Percentiles rank a stretch among this genome's conserved stretches.
Evolutionary conservation across 768 basidiomycete species (phyloP).

Genomic region (Lactarius hatsudake): DNA sequence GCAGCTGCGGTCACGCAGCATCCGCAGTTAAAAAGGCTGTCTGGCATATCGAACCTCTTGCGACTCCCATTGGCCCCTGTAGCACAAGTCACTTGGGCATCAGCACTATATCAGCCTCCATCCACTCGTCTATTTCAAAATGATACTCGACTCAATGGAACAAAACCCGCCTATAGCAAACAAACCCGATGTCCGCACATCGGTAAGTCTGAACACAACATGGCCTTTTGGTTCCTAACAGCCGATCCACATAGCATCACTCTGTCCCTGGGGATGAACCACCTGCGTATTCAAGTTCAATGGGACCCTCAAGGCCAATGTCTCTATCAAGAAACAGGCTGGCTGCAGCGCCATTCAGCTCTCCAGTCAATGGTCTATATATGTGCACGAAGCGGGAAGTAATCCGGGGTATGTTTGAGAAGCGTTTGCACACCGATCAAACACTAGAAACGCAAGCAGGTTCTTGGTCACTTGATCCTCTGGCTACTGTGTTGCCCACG

Average conservation of each 20-base stretch:
- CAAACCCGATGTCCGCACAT: neutral
- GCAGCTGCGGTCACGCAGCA: neutral
- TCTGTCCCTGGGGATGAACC: neutral
- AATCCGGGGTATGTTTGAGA: conserved; percentile 20
- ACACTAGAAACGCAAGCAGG: conserved; percentile 11
- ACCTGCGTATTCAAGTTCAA: conserved; percentile 17
- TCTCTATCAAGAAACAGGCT: neutral
- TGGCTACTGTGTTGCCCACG: neutral
- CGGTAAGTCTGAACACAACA: neutral
- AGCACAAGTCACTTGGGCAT: neutral
- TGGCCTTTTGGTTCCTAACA: neutral
- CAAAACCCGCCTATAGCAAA: neutral
- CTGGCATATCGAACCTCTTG: neutral
- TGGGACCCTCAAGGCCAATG: neutral
- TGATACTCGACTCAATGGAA: conserved; percentile 1
- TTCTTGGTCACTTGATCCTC: conserved; percentile 23
- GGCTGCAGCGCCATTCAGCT: neutral
- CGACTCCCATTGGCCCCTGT: neutral
- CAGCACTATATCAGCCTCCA: too few relatives aligned
- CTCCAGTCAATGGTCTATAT: conserved; percentile 19
- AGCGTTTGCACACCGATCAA: too few relatives aligned
- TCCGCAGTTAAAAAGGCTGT: conserved; percentile 1
- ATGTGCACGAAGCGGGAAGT: conserved; percentile 5
- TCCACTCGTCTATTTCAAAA: neutral
- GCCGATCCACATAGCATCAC: neutral